Evolutionary conservation across 768 basidiomycete genomes (phyloP), one percentile per base, ranked within the genome.

Genomic region (Macrolepiota albuminosa): DNA sequence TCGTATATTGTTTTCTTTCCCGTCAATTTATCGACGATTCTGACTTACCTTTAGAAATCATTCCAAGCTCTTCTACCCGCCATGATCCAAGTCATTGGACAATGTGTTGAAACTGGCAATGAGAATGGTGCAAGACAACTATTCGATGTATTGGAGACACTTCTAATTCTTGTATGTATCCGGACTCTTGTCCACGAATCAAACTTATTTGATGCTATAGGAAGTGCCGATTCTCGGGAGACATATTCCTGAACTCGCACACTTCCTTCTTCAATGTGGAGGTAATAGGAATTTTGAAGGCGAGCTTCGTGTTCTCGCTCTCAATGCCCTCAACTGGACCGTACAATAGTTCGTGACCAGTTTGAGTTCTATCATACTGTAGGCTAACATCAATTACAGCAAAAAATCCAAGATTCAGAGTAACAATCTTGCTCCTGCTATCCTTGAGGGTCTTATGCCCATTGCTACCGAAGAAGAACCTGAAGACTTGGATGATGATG

Each of bases 351-450:
- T 68, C 67, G 88, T 76, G 34, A 13, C 48, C 39, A 14, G 13
- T 52, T 42, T 39, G 18, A 9, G 2, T 10, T 6, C n/a, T 21
- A 31, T 21, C 21, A n/a, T 46, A 26, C 6, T 5, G 42, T 36
- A 55, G 57, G 43, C 53, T 46, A 55, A 65, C 66, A 60, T 51
- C 57, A 14, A 43, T 58, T 64, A 3, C 67, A 95, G 93, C 79
- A 99, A 98, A 86, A 98, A 98, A 77, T 88, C 89, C 53, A 97
- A 95, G 75, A 84, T 99, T 40, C 94, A 97, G 74, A 83, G 83
- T 66, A 82, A 94, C 61, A 84, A 85, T 69, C 81, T 99, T 59
- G 94, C 93, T 16, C 83, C 84, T 49, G 82, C 84, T 31, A 96
- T 99, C 69, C 82, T 98, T 59, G 86, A 93, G 65, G 91, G 91